These are phyloP conservation scores for Brassica incana DNA, from an alignment of 345 rosid species.

Conservation along the genomic window DNA sequence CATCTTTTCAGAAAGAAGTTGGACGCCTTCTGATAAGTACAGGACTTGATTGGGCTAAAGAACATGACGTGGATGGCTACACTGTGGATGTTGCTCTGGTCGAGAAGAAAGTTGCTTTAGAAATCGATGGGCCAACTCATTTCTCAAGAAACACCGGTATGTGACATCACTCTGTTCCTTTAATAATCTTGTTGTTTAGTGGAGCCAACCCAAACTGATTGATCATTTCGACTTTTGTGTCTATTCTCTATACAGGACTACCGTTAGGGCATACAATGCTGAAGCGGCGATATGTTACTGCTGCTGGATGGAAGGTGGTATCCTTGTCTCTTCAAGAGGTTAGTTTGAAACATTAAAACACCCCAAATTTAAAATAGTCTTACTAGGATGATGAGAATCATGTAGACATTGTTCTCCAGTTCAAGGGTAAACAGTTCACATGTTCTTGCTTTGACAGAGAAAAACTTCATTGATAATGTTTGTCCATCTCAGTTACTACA, in stretches of 20 bases:
- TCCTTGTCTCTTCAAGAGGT: constrained; percentile 84
- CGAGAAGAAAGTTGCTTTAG: constrained; percentile 81
- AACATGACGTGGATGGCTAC: constrained; percentile 70
- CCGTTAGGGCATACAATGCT: constrained; percentile 89
- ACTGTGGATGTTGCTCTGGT: constrained; percentile 77
- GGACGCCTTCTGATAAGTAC: constrained; percentile 79
- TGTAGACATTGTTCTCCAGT: not conserved
- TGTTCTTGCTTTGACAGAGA: constrained; percentile 10
- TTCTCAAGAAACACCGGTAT: constrained; percentile 83
- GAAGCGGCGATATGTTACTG: constrained; percentile 68
- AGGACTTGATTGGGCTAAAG: constrained; percentile 87
- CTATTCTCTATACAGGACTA: constrained; percentile 46
- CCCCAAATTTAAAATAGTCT: not conserved
- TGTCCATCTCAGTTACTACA: not conserved
- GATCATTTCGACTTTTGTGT: not conserved
- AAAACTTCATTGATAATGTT: constrained; percentile 1
- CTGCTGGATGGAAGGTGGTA: constrained; percentile 88
- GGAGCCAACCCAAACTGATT: constrained; percentile 2
- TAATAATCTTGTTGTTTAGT: not conserved
- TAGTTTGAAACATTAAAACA: constrained; percentile 13
- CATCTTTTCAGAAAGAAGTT: constrained; percentile 91
- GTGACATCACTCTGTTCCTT: constrained; percentile 29
- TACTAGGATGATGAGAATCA: constrained; percentile 9
- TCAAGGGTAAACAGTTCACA: not conserved
- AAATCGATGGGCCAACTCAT: constrained; percentile 94